Evolutionary conservation across 139 green algal genomes (phyloP), one percentile per base, ranked within the genome.

Genomic region (Chlamydomonas incerta): DNA sequence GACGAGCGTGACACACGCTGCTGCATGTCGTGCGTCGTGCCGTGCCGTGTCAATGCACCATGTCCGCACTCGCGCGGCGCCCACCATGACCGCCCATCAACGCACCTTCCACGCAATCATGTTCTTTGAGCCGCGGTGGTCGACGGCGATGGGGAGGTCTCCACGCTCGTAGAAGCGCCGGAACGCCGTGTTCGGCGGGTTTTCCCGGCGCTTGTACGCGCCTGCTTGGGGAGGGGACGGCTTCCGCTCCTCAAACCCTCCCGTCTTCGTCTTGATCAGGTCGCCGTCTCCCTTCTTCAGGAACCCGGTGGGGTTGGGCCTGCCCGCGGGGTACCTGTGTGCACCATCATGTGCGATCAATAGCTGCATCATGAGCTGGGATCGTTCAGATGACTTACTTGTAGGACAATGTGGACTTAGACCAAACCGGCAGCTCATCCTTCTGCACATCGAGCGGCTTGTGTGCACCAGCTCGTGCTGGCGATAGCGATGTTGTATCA

Each of bases 81-180:
- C n/a, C n/a, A n/a, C n/a, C n/a, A n/a, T n/a, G 41, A 50, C 41
- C 41, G 5, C 41, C 8, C 41, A 5, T 50, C 41, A 50, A 50
- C 81, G 24, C 66, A 92, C 90, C 89, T 97, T 98, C 95, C 95
- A 98, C 34, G 88, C 91, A 70, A 98, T 95, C 18, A 92, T 92
- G 81, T 97, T 98, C 90, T 96, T 96, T 34, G 87, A 89, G 9
- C 93, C 92, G 34, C 88, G 83, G 87, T 97, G 95, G 67, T 97
- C 95, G 41, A 98, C 92, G 20, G 88, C 82, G 18, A 97, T 91
- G 31, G 96, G 96, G 63, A 98, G 89, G 82, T 97, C 96, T 0
- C 94, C 94, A 21, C 94, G 88, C 72, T 98, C 93, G 86, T 98
- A 98, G 82, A 97, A 96, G 21, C 90, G 88, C 69, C 96, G 89